Evolutionary conservation across 1,139 yeast genomes (phyloP).

Genomic region (Yamadazyma triangularis): DNA sequence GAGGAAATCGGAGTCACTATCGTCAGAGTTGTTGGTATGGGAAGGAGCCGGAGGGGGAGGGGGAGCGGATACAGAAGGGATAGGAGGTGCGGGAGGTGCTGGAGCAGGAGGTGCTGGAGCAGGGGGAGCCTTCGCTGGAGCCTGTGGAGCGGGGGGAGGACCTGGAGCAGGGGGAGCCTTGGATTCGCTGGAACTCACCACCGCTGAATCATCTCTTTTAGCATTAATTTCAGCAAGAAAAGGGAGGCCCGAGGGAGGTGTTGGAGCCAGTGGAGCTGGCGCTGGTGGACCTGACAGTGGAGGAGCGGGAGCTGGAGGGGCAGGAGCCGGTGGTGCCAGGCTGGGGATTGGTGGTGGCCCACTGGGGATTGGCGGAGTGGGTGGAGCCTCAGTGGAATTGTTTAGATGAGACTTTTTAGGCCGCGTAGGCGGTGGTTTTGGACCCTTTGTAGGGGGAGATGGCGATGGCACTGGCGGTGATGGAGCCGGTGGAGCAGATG

Average conservation of each 20-base stretch:
- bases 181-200: too few species aligned
- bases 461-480: slow-evolving; percentile 8
- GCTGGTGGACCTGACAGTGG: slow-evolving; percentile 12
- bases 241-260: slow-evolving; percentile 27
- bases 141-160: slow-evolving; percentile 12
- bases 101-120: slow-evolving; percentile 14
- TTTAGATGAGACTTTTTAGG: slow-evolving; percentile 7
- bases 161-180: slow-evolving; percentile 11
- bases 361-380: slow-evolving; percentile 10
- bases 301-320: slow-evolving; percentile 12
- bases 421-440: slow-evolving; percentile 8
- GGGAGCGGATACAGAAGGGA: slow-evolving; percentile 7
- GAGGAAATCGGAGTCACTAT: too few species aligned
- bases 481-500: slow-evolving; percentile 20
- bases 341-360: slow-evolving; percentile 9
- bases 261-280: slow-evolving; percentile 12
- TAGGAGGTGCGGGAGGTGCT: slow-evolving; percentile 13
- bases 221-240: slow-evolving; percentile 41
- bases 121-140: too few species aligned
- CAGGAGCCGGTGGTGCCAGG: slow-evolving; percentile 11
- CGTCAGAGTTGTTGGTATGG: too few species aligned
- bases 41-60: slow-evolving; percentile 7
- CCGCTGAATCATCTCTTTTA: slow-evolving; percentile 31
- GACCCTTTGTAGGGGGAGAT: slow-evolving; percentile 8
- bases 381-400: too few species aligned